These are phyloP conservation scores for Delitschia confertaspora DNA, from an alignment of 495 filamentous ascomycete species.

Conservation along the genomic window DNA sequence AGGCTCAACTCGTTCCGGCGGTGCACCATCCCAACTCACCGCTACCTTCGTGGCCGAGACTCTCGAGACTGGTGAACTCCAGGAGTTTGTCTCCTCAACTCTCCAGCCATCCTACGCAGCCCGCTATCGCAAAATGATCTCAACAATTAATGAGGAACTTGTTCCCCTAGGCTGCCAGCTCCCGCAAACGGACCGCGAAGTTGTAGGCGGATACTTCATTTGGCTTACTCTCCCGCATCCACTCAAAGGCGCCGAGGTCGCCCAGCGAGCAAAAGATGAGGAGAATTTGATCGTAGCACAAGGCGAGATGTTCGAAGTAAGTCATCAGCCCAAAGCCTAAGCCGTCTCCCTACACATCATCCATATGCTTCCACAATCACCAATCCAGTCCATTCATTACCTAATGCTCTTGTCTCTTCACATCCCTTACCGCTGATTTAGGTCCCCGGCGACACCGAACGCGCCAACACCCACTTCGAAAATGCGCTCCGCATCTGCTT, in stretches of 20 bases:
- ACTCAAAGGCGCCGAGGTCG: conserved; percentile 47
- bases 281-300: conserved; percentile 55
- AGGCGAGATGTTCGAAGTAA: conserved; percentile 60
- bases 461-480: conserved; percentile 41
- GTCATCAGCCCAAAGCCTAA: background rate
- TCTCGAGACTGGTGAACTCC: conserved; percentile 44
- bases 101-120: conserved; percentile 47
- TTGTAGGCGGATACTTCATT: conserved; percentile 70
- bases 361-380: conserved; percentile 5
- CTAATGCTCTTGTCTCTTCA: no score
- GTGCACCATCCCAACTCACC: conserved; percentile 62
- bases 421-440: no score
- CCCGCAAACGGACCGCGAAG: conserved; percentile 32
- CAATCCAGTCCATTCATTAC: no score
- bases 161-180: conserved; percentile 49
- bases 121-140: conserved; percentile 47
- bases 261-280: conserved; percentile 42
- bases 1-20: conserved; percentile 62
- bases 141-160: conserved; percentile 48
- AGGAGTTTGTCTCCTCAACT: conserved; percentile 35
- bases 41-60: conserved; percentile 57
- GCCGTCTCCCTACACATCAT: background rate
- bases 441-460: conserved; percentile 41
- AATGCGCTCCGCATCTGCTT: conserved; percentile 49
- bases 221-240: conserved; percentile 58